Percentiles rank a stretch among this genome's conserved stretches.
Evolutionary conservation across 2,329 filamentous ascomycete species (phyloP).

Genomic region (Colletotrichum tabaci): DNA sequence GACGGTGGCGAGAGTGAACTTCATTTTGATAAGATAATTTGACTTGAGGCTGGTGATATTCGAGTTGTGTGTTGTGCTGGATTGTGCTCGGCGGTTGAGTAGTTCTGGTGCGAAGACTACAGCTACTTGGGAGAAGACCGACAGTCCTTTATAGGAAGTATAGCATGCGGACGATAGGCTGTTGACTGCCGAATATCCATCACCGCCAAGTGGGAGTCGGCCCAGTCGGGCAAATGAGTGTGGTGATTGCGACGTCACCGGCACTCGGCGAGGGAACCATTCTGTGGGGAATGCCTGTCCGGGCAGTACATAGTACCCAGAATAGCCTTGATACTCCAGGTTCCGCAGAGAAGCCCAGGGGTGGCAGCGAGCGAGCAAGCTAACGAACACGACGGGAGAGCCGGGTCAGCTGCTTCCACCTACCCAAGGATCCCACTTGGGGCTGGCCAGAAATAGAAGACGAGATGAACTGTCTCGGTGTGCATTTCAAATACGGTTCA

Average conservation of each 20-base stretch:
- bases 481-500: not conserved
- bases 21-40: slow-evolving; percentile 43
- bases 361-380: not conserved
- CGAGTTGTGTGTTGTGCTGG: not conserved
- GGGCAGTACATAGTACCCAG: slow-evolving; percentile 2
- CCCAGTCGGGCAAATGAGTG: slow-evolving; percentile 14
- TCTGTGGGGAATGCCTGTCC: slow-evolving; percentile 36
- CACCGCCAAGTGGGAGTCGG: slow-evolving; percentile 21
- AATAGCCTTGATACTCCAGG: not conserved
- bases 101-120: not conserved
- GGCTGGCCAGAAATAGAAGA: not conserved
- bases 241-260: slow-evolving; percentile 39
- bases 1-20: slow-evolving; percentile 43
- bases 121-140: not conserved
- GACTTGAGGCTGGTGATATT: not conserved
- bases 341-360: not conserved
- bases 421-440: not conserved
- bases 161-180: not conserved
- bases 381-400: not conserved
- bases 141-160: not conserved
- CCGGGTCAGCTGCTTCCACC: not conserved
- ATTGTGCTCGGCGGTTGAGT: not conserved
- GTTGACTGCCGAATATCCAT: slow-evolving; percentile 1
- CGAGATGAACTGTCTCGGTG: not conserved
- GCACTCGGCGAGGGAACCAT: slow-evolving; percentile 11